Evolutionary conservation across 176 grass and related monocot species (phyloP).

Genomic region (Bothriochloa decipiens): DNA sequence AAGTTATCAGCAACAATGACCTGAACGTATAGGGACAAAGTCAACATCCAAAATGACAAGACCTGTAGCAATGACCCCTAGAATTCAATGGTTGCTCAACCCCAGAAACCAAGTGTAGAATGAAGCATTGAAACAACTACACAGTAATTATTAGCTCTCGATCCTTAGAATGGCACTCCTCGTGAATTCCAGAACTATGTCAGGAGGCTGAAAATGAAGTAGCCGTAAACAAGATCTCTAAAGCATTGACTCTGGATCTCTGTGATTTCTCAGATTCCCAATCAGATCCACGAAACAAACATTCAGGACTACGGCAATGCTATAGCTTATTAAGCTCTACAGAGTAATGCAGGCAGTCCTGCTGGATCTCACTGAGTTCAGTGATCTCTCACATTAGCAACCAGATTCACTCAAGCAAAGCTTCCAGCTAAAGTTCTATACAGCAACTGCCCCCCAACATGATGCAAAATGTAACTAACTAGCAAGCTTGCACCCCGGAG

Average conservation of each 20-base stretch:
- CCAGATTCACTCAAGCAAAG: constrained; percentile 12
- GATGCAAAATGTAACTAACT: constrained; percentile 29
- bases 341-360: neutral
- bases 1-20: constrained; percentile 97
- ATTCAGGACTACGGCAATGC: neutral
- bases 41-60: constrained; percentile 1
- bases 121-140: neutral
- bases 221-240: constrained; percentile 17
- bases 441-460: neutral
- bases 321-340: neutral
- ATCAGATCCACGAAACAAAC: constrained; percentile 21
- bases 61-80: neutral
- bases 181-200: neutral
- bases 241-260: constrained; percentile 39
- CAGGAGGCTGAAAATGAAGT: constrained; percentile 7
- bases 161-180: neutral
- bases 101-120: neutral
- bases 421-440: constrained; percentile 33
- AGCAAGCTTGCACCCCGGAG: constrained; percentile 27
- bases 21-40: constrained; percentile 42
- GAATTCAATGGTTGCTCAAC: neutral
- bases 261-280: constrained; percentile 19
- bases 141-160: neutral
- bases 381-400: neutral
- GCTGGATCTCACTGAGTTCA: constrained; percentile 19